Evolutionary conservation across 2,329 filamentous ascomycete genomes (phyloP).

Genomic region (Colletotrichum liriopes): DNA sequence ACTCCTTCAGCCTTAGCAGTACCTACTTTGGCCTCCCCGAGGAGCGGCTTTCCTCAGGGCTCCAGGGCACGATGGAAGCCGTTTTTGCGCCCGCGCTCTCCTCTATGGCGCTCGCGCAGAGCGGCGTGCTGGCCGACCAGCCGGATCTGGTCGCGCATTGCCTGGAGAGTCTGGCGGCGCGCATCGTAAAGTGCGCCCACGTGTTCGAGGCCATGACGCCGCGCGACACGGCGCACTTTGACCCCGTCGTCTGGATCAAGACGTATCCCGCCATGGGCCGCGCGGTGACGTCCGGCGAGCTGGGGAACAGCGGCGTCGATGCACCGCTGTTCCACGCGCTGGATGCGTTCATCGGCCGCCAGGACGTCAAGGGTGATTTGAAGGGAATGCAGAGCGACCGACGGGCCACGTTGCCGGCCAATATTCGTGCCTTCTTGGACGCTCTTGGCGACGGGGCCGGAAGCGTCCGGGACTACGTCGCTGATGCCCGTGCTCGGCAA

Average conservation of each 20-base stretch:
- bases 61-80: conserved; percentile 34
- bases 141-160: conserved; percentile 30
- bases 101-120: conserved; percentile 33
- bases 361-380: conserved; percentile 32
- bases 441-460: conserved; percentile 24
- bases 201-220: conserved; percentile 36
- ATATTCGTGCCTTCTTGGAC: conserved; percentile 32
- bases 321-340: conserved; percentile 38
- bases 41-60: conserved; percentile 34
- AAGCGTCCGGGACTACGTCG: conserved; percentile 32
- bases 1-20: conserved; percentile 24
- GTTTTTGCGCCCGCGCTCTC: conserved; percentile 35
- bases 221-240: conserved; percentile 31
- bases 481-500: neutral
- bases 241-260: conserved; percentile 41
- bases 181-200: conserved; percentile 27
- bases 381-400: conserved; percentile 35
- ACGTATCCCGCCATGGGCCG: conserved; percentile 38
- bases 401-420: conserved; percentile 32
- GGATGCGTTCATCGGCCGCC: conserved; percentile 30
- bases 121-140: conserved; percentile 27
- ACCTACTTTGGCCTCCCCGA: conserved; percentile 35
- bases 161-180: conserved; percentile 31
- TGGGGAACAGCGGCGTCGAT: conserved; percentile 38
- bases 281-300: conserved; percentile 28